A percentile compares a stretch with the other conserved stretches of the same genome.
phyloP scores from a whole-genome alignment of 176 grass and related monocot genomes.

The Luzula sylvatica region DNA sequence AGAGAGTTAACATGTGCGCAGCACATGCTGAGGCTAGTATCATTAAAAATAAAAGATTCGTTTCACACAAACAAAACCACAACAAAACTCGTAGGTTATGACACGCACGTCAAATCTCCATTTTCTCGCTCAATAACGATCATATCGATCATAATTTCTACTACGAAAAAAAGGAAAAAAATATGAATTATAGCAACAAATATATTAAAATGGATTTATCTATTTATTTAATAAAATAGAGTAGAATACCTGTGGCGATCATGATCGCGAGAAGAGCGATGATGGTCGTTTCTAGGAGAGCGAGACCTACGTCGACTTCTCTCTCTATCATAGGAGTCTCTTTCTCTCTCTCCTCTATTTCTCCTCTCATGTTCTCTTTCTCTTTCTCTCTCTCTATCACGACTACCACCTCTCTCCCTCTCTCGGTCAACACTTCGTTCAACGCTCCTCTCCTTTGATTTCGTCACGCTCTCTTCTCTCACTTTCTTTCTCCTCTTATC shows the following conservation, averaged over 20 bases:
- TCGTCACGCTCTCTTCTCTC: conserved; percentile 43
- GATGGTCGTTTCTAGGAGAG: conserved; percentile 60
- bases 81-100: too few relatives aligned
- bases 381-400: conserved; percentile 44
- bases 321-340: conserved; percentile 64
- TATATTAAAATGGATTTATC: too few relatives aligned
- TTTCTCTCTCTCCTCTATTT: conserved; percentile 23
- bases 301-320: conserved; percentile 49
- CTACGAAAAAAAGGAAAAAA: too few relatives aligned
- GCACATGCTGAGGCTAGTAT: too few relatives aligned
- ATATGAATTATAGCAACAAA: too few relatives aligned
- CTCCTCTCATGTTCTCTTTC: conserved; percentile 45
- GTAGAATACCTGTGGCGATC: conserved; percentile 39
- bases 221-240: neutral
- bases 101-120: too few relatives aligned
- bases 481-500: conserved; percentile 61
- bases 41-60: too few relatives aligned
- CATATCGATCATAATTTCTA: too few relatives aligned
- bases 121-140: too few relatives aligned
- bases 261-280: conserved; percentile 48
- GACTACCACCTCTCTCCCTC: conserved; percentile 52
- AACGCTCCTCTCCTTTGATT: conserved; percentile 64
- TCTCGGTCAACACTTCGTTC: conserved; percentile 47
- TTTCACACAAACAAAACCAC: too few relatives aligned
- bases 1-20: too few relatives aligned